phyloP scores from a whole-genome alignment of 2,329 filamentous ascomycete species.

The Verticillium nubilum region DNA sequence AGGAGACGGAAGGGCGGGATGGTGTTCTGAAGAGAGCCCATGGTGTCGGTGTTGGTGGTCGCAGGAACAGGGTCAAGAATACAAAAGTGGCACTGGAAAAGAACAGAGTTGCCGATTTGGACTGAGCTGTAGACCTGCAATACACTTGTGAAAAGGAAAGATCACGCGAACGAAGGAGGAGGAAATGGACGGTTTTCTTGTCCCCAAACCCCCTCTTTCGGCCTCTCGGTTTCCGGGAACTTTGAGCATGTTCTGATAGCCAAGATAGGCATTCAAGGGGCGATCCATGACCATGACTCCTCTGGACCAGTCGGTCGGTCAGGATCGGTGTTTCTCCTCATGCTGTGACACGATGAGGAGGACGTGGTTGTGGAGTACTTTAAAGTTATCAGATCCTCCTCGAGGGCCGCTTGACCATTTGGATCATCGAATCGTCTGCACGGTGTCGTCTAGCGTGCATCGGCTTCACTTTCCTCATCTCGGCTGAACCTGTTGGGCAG shows the following conservation, averaged over 20 bases:
- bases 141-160: background rate
- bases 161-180: background rate
- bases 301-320: background rate
- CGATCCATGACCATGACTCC: background rate
- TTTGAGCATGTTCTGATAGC: background rate
- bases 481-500: background rate
- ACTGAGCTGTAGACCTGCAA: background rate
- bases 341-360: background rate
- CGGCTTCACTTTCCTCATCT: slow-evolving; percentile 3
- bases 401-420: slow-evolving; percentile 7
- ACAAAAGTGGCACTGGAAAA: background rate
- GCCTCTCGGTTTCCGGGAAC: background rate
- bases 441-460: background rate
- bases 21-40: slow-evolving; percentile 12
- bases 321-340: background rate
- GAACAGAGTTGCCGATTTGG: slow-evolving; percentile 1
- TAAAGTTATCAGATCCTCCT: slow-evolving; percentile 15
- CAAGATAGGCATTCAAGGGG: background rate
- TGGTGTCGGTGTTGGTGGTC: slow-evolving; percentile 6
- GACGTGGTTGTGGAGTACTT: slow-evolving; percentile 9
- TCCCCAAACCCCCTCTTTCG: background rate
- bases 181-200: background rate
- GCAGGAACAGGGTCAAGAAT: background rate
- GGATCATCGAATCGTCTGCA: background rate
- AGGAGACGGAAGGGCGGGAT: slow-evolving; percentile 50